Conservation (phyloP, 2,329 filamentous ascomycete species). For the Epichloe amarillans region DNA sequence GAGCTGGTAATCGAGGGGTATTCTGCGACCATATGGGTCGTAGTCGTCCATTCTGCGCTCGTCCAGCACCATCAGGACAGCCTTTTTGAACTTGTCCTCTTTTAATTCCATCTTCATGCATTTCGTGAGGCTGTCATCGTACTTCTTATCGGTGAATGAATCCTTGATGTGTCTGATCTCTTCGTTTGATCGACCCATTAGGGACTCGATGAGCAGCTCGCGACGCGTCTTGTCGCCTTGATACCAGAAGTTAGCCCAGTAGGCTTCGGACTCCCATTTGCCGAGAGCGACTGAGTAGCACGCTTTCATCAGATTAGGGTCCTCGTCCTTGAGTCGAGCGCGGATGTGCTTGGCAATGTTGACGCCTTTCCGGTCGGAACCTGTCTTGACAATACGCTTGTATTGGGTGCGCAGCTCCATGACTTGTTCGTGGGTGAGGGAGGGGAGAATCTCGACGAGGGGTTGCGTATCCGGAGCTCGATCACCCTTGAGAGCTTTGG, state of each 20-base stretch:
- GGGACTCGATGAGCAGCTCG: conserved; percentile 80
- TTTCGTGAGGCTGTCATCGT: conserved; percentile 62
- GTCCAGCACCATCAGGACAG: conserved; percentile 72
- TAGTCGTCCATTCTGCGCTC: conserved; percentile 72
- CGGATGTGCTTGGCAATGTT: conserved; percentile 82
- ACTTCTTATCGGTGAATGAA: conserved; percentile 83
- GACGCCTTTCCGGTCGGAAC: conserved; percentile 58
- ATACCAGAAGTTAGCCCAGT: conserved; percentile 98
- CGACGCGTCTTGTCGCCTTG: conserved; percentile 73
- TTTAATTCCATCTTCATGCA: conserved; percentile 91
- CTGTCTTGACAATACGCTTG: conserved; percentile 77
- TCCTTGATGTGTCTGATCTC: conserved; percentile 81
- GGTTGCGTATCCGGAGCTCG: conserved; percentile 53
- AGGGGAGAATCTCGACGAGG: conserved; percentile 73
- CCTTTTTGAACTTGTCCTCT: conserved; percentile 90
- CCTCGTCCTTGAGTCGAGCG: conserved; percentile 56
- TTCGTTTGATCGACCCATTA: conserved; percentile 82
- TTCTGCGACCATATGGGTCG: conserved; percentile 46
- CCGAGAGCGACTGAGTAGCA: conserved; percentile 85
- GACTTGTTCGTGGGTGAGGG: conserved; percentile 75
- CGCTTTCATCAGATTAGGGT: conserved; percentile 72
- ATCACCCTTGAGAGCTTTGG: conserved; percentile 58
- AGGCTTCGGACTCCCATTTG: conserved; percentile 82
- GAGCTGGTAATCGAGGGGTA: conserved; percentile 44
- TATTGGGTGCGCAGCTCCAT: conserved; percentile 79